These are phyloP conservation scores for Pseudonectria foliicola DNA, from an alignment of 2,329 filamentous ascomycete genomes.

Conservation along the genomic window DNA sequence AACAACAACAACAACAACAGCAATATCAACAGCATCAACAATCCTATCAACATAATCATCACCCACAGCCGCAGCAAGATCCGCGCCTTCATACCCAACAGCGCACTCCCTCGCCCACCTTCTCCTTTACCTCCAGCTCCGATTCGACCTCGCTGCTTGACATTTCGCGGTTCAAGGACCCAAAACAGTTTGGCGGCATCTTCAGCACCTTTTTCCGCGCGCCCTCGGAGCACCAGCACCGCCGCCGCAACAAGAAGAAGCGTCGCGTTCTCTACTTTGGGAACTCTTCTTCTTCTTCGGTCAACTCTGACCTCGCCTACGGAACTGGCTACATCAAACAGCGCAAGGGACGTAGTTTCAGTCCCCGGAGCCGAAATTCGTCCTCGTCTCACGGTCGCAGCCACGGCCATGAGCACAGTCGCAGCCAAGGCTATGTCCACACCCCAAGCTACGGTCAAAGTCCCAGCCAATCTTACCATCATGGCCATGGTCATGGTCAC, in stretches of 20 bases:
- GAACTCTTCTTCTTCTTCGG: constrained; percentile 60
- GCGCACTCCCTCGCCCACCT: constrained; percentile 28
- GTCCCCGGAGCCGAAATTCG: constrained; percentile 16
- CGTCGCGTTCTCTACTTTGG: constrained; percentile 50
- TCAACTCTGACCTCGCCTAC: constrained; percentile 63
- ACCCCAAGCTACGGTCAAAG: too few relatives aligned
- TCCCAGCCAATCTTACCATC: too few relatives aligned
- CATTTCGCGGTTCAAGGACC: constrained; percentile 49
- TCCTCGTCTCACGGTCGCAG: constrained; percentile 4
- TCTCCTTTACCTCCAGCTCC: constrained; percentile 36
- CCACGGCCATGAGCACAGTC: too few relatives aligned
- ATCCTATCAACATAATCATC: constrained; percentile 10
- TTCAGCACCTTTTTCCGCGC: constrained; percentile 58
- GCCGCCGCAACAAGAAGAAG: constrained; percentile 35
- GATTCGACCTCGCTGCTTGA: constrained; percentile 57
- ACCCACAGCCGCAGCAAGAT: too few relatives aligned
- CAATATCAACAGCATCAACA: constrained; percentile 13
- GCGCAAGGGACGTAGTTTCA: constrained; percentile 22
- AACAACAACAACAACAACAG: constrained; percentile 4
- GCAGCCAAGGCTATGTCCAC: too few relatives aligned
- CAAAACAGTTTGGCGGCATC: constrained; percentile 44
- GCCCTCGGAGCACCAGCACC: constrained; percentile 47
- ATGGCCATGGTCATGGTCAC: too few relatives aligned
- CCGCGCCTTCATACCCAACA: too few relatives aligned
- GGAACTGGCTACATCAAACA: constrained; percentile 51